Base-by-base conservation (phyloP, 495 filamentous ascomycete genomes). In the Clavariopsis aquatica region DNA sequence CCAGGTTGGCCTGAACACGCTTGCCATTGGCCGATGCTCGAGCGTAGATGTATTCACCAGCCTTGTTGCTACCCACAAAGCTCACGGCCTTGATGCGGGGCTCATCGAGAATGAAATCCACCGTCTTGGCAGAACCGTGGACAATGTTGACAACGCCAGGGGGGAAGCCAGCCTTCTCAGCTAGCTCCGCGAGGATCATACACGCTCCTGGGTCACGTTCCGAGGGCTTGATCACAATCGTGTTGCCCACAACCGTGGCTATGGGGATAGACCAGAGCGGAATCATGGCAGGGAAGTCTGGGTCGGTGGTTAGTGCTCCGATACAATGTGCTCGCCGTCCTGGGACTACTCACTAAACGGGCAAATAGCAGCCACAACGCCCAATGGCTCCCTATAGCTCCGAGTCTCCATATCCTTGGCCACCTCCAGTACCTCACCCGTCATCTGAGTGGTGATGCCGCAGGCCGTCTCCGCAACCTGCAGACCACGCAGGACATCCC, bases 241-340 rank as follows among this genome's bases (percentile, higher is more conserved):
- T 94, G 80, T 99, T 99, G 52, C 94, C 95, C 12, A 91, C 95
- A 1, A 95, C 85, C 13, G 92, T 96, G 43, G 94, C 95, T 72
- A 98, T 86, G 20, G 94, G 95, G 58, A 98, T 95, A 57, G 84
- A 95, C 94, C 94, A 99, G 9, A 99, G 81, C 20, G 94, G 94
- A 77, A 99, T 99, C 94, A 99, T 99, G 67, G 94, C 94, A 45
- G 94, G 94, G 80, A 99, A 99, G 80, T 98, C 91, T 95, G 68
- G 19, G n/a, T 12, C 1, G 23, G 12, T 2, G 26, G 47, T 68
- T 57, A 64, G 64, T 49, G 2, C 19, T 6, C 2, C n/a, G 13
- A 17, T 41, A 49, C n/a, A 27, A n/a, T n/a, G n/a, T n/a, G n/a
- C 10, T 45, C 29, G 13, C 17, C 1, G 23, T 34, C 29, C 4